phyloP scores from a whole-genome alignment of 306 rosid species.

The Amphicarpaea edgeworthii region DNA sequence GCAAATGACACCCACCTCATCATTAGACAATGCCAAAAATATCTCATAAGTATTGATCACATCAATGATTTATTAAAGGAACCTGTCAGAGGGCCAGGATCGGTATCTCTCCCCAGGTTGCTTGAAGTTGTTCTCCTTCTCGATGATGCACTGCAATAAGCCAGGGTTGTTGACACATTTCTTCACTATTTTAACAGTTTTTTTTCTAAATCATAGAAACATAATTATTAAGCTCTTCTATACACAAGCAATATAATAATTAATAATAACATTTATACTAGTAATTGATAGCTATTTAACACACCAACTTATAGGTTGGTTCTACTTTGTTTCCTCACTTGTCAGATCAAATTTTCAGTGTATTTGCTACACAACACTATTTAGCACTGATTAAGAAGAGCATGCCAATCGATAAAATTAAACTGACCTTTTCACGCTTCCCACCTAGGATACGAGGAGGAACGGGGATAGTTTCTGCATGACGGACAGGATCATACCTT shows the following conservation, averaged over 20 bases:
- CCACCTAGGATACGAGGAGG: constrained; percentile 60
- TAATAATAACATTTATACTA: too few species aligned
- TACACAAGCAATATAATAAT: not conserved
- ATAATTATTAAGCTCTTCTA: not conserved
- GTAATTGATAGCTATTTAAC: constrained; percentile 1
- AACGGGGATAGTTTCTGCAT: constrained; percentile 69
- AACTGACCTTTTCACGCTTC: constrained; percentile 77
- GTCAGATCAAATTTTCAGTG: not conserved
- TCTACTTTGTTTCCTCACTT: constrained; percentile 15
- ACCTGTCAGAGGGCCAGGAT: constrained; percentile 83
- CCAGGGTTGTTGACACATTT: constrained; percentile 17
- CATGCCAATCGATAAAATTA: not conserved
- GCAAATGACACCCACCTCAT: not conserved
- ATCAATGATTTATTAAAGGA: constrained; percentile 21
- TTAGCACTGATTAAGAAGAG: not conserved
- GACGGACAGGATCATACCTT: constrained; percentile 74
- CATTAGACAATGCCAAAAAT: not conserved
- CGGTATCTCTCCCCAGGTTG: constrained; percentile 92
- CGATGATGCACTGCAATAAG: constrained; percentile 62
- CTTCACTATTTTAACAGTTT: constrained; percentile 1
- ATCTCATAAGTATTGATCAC: constrained; percentile 7
- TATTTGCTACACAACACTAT: not conserved
- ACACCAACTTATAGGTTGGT: constrained; percentile 8
- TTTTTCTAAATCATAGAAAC: not conserved
- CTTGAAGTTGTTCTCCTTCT: constrained; percentile 90